phyloP scores from a whole-genome alignment of 768 basidiomycete species.

The Lactarius tabidus region DNA sequence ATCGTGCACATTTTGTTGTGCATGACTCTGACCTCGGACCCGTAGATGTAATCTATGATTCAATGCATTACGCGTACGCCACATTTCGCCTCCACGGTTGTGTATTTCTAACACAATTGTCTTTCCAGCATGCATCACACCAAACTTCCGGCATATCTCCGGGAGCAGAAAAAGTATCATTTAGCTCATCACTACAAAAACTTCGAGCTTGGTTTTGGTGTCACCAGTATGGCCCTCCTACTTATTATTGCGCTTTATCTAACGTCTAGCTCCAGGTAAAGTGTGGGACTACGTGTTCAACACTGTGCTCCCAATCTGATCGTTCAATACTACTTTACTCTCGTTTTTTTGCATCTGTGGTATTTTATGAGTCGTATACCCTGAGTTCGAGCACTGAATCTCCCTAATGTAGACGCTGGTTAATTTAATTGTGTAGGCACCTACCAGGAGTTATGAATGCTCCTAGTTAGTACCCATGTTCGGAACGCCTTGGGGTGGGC shows the following conservation, averaged over 20 bases:
- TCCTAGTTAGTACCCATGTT: background rate
- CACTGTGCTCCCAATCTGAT: slow-evolving; percentile 66
- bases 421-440: background rate
- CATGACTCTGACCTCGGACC: slow-evolving; percentile 12
- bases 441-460: background rate
- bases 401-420: background rate
- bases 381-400: background rate
- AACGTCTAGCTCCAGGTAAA: slow-evolving; percentile 52
- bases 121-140: slow-evolving; percentile 73
- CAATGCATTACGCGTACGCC: slow-evolving; percentile 87
- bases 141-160: slow-evolving; percentile 77
- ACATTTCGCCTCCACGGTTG: background rate
- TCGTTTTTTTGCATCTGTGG: background rate
- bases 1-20: background rate
- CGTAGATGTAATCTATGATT: slow-evolving; percentile 77
- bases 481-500: background rate
- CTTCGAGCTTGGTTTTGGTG: slow-evolving; percentile 95
- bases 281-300: slow-evolving; percentile 93
- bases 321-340: background rate
- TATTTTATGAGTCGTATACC: slow-evolving; percentile 10
- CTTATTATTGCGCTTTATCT: background rate
- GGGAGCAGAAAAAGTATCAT: slow-evolving; percentile 95
- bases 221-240: slow-evolving; percentile 62
- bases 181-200: slow-evolving; percentile 98
- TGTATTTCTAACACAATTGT: slow-evolving; percentile 10